Base-by-base conservation (phyloP, 345 rosid genomes). In the Populus euphratica region DNA sequence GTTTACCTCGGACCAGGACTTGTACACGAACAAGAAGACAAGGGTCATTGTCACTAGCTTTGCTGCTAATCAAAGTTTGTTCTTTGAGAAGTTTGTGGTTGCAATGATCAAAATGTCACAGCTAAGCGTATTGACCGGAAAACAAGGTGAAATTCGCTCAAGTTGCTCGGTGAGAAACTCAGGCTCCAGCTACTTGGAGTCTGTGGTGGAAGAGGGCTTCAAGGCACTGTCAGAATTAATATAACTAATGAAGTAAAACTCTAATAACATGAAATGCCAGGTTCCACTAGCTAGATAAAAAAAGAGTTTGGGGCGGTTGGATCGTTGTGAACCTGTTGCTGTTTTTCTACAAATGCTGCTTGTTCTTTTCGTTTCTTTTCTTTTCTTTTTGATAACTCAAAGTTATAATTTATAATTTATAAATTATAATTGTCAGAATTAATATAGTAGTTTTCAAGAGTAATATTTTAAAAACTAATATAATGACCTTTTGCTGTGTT, bases 1-100 rank as follows among this genome's bases (percentile, higher is more conserved):
- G 43, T 90, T 95, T 81, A 90, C 94, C 1, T 95, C 98, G 0
- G 99, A 93, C 86, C 99, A 95, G 52, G 98, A 93, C 41, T 52
- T 95, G 73, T 95, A 89, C 85, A 78, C 81, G 9, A 85, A 95
- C 56, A 62, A 44, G 31, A 81, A 86, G 77, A 95, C 98, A 2
- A 86, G 85, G 81, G 85, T 72, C 35, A 87, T 91, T 3, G 98
- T 93, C 12, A 84, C 74, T 2, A 85, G 90, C 79, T 93, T 89
- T 72, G 98, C 97, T 2, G 76, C 80, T 10, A 38, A 94, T 54
- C 78, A 91, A 78, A 29, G 75, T 1, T 47, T 90, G 74, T 94
- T 94, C 84, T 94, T 90, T 2, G 92, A 93, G 72, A 82, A 88
- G 78, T 94, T 94, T 39, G 79, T 78, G 12, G 35, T 17, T 8